Conservation (phyloP, 305 asterid genomes). For the Plantago coronopus region DNA sequence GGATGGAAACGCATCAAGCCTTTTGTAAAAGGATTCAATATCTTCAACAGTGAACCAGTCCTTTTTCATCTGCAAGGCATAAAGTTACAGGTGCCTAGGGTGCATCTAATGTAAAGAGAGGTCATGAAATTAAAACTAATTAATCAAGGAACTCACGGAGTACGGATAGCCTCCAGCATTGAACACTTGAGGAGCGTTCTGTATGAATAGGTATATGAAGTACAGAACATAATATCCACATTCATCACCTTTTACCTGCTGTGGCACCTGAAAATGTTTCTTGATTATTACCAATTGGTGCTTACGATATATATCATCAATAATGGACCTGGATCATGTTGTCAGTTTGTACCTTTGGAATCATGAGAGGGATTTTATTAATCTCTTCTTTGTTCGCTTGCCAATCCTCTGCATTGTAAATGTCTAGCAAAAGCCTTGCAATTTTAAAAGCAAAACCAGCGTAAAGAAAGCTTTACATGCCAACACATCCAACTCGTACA, state of each 20-base stretch:
- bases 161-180: slow-evolving; percentile 32
- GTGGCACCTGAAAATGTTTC: slow-evolving; percentile 32
- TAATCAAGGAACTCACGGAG: slow-evolving; percentile 31
- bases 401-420: slow-evolving; percentile 28
- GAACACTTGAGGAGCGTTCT: slow-evolving; percentile 32
- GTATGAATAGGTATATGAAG: slow-evolving; percentile 32
- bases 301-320: background rate
- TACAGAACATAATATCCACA: slow-evolving; percentile 40
- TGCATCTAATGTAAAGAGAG: background rate
- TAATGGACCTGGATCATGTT: slow-evolving; percentile 9
- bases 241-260: slow-evolving; percentile 35
- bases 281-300: background rate
- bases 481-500: background rate
- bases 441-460: background rate
- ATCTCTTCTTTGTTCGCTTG: slow-evolving; percentile 25
- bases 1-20: slow-evolving; percentile 22
- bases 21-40: slow-evolving; percentile 33
- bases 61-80: slow-evolving; percentile 25
- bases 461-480: background rate
- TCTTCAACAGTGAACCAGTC: slow-evolving; percentile 37
- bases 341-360: slow-evolving; percentile 50
- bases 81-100: background rate
- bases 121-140: background rate
- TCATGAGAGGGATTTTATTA: slow-evolving; percentile 29
- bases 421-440: slow-evolving; percentile 37